Base-by-base conservation (phyloP, 108 stramenopile genomes). In the Nitzschia sp. region DNA sequence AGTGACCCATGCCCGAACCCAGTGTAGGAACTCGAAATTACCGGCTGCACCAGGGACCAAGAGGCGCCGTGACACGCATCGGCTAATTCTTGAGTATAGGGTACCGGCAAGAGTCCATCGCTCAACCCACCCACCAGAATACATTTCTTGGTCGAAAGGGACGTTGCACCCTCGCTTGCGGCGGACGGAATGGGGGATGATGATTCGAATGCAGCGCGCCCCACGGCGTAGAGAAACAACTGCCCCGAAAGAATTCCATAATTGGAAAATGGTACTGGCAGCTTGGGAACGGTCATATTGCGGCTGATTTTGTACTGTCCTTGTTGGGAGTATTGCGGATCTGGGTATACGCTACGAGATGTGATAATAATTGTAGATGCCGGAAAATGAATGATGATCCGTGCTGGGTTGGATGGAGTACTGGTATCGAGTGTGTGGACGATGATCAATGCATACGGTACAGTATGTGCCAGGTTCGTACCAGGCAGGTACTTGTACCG, bases 1-100 rank as follows among this genome's bases (percentile, higher is more conserved):
- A 95, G 68, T 9, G 80, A 72, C 15, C 94, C 94, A 62, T 88
- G 53, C 2, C 94, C 94, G 69, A 95, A 95, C 25, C 91, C 91
- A 21, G 79, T 63, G 62, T 91, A 91, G 1, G 78, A 82, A 29
- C 69, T 77, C 0, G 85, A 85, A 6, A 95, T 48, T 13, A 95
- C 62, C 4, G 94, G 94, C 62, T 93, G 91, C 1, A 95, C 91
- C 22, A 92, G 72, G 53, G 79, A 78, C 90, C 90, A 95, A 28
- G 75, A 80, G 11, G 76, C 27, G 29, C 77, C 53, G 31, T 76
- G 73, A 28, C 83, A 85, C 28, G 69, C 71, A 27, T 80, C 23
- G 53, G 89, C 83, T 31, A 94, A 74, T 0, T 41, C 11, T 52
- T 80, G 58, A 0, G 88, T 83, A 71, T 94, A 94, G 0, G 93